Base-by-base conservation (phyloP, 1,139 yeast species). In the Dujonia santamariae region DNA sequence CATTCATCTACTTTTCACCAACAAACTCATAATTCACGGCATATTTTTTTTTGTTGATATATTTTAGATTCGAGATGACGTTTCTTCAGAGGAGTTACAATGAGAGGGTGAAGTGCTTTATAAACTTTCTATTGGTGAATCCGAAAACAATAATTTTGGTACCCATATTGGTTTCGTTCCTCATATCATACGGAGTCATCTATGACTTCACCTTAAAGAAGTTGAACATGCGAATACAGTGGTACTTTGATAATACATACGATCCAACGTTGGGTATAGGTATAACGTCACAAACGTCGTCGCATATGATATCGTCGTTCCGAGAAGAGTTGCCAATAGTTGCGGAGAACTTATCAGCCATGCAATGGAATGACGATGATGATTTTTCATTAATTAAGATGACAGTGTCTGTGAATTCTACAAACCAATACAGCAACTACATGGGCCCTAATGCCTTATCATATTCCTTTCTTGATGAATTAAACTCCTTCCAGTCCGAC, bases 181-280 rank as follows among this genome's bases (percentile, higher is more conserved):
- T 53, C 6, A 27, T 50, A 15, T 50, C 59, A 2, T 57, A 57
- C 44, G 45, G 48, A 25, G 50, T 56, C 29, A 31, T 46, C 15
- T 55, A 54, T 31, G 59, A 53, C 38, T 45, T 47, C 31, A 41
- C 54, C 17, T 39, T 54, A 30, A 50, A 47, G 28, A 37, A 40
- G 20, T 29, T 51, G 37, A 53, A 52, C 32, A 40, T 46, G 18
- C 37, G 42, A 15, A 30, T 34, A n/a, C 34, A 35, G 27, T 23
- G 37, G 40, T 29, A 23, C 16, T 31, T 31, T 18, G 33, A 26
- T 22, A 15, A 12, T 18, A 18, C 4, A 6, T 27, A 17, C 13
- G 21, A 27, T 14, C 7, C 9, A 7, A 7, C 9, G n/a, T 9
- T 15, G 9, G 14, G 15, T 15, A 7, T 6, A 12, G 13, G 15